phyloP scores from a whole-genome alignment of 352 stramenopile genomes.

The Globisporangium megalacanthum region DNA sequence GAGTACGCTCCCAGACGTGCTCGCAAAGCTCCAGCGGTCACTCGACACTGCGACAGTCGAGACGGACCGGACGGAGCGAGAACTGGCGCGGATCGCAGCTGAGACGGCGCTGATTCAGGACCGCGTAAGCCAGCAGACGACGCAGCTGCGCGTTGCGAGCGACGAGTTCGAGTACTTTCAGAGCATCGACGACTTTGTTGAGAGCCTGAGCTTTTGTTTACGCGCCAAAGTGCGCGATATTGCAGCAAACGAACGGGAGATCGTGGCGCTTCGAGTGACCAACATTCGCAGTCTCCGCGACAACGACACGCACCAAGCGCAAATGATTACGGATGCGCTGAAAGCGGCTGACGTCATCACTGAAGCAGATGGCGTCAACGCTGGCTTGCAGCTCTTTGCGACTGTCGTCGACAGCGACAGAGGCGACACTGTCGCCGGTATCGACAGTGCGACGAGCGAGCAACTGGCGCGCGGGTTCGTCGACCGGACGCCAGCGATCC shows the following conservation, averaged over 20 bases:
- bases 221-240: conserved; percentile 59
- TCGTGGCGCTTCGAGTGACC: conserved; percentile 15
- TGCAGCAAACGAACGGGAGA: conserved; percentile 31
- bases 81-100: conserved; percentile 46
- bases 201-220: conserved; percentile 66
- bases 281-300: conserved; percentile 12
- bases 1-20: conserved; percentile 41
- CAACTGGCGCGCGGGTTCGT: conserved; percentile 22
- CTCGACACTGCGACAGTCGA: conserved; percentile 41
- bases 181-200: conserved; percentile 68
- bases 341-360: neutral
- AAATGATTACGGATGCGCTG: conserved; percentile 4
- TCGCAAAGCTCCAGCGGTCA: conserved; percentile 43
- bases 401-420: neutral
- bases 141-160: conserved; percentile 47
- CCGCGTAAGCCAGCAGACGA: conserved; percentile 30
- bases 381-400: conserved; percentile 5
- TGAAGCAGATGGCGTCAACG: neutral
- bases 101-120: conserved; percentile 41
- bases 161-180: conserved; percentile 80
- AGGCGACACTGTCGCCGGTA: neutral
- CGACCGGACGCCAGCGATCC: conserved; percentile 8
- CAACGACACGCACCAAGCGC: neutral
- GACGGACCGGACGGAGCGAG: conserved; percentile 37
- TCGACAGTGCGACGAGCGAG: neutral